Base-by-base conservation (phyloP, 2,329 filamentous ascomycete species). In the Emmonsia crescens region DNA sequence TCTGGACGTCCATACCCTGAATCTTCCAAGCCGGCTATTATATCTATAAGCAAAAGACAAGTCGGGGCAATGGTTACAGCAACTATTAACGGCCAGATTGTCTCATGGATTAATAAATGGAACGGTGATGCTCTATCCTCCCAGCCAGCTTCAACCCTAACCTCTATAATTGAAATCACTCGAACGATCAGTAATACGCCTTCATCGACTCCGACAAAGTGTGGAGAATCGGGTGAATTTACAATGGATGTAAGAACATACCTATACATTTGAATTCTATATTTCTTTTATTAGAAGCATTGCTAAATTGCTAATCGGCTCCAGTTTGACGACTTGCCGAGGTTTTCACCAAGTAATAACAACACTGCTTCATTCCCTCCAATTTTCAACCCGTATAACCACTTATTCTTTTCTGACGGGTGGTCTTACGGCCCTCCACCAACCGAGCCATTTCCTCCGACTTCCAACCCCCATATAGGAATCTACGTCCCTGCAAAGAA, bases 381-480 rank as follows among this genome's bases (percentile, higher is more conserved):
- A 51, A 72, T 82, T 62, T 75, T 72, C 64, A 77, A 76, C 60
- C 79, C 79, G 1, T 81, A 81, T 64, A 76, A 79, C 60, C 79
- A 82, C 66, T 74, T 82, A 56, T 76, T 76, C 67, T 82, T 80
- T 70, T 78, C 78, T 49, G 74, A 78, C 61, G 80, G 80, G 27
- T 82, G 77, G 69, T 75, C 76, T 3, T 80, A 81, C 65, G 75
- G 78, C 38, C 77, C 78, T 3, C 74, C 75, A 46, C 74, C 75
- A 48, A 73, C 70, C 61, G 73, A 77, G 62, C 77, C 78, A 9
- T 81, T 77, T 63, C 67, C 71, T 14, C 75, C 80, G 2, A 68
- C 74, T 1, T 81, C 79, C 14, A 69, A 74, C 19, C 79, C 79
- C 1, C 76, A 78, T 58, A 69, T 81, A 2, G 79, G 77, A 24